Base-by-base conservation (phyloP, 805 yeast species). In the Zygoascus bituminiphila region DNA sequence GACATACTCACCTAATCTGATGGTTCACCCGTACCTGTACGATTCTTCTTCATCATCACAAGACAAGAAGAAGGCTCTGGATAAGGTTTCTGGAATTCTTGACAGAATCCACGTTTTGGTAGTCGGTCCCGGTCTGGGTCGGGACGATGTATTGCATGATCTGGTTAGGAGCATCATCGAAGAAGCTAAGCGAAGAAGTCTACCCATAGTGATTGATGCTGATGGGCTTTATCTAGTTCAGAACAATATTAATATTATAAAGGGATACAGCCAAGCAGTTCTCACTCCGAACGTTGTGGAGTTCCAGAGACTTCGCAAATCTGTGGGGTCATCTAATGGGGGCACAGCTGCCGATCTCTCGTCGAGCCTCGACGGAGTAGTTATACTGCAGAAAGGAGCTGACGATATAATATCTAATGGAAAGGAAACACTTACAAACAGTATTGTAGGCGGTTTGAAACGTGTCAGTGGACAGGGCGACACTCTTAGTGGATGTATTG, bases 381-480 rank as follows among this genome's bases (percentile, higher is more conserved):
- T 80, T 0, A 66, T 87, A n/a, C 59, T 93, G 15, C 77, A 83
- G 31, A 93, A 93, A 64, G 97, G 97, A 1, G 47, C 57, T 0
- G 54, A 56, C 1, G 98, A 93, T 59, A 54, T 76, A 33, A 82
- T 88, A 9, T 82, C 79, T 4, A 68, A 73, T 45, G 77, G 76
- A 1, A 69, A 66, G 3, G 59, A 63, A 4, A 57, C 67, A 4
- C 53, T 85, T 5, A 57, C 66, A 2, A 75, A 73, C 52, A 72
- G 71, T 31, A 59, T 69, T 26, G 57, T 62, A 14, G 97, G 98
- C 1, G 82, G 93, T 5, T 65, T 68, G 44, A 83, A 86, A 59
- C 73, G 98, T 47, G 94, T 86, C 6, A 96, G 97, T 10, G 98
- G 98, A 0, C 98, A 93, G 67, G 98, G 98, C 22, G 98, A 93